These are phyloP conservation scores for Penicillium canescens DNA, from an alignment of 495 filamentous ascomycete genomes.

Conservation along the genomic window DNA sequence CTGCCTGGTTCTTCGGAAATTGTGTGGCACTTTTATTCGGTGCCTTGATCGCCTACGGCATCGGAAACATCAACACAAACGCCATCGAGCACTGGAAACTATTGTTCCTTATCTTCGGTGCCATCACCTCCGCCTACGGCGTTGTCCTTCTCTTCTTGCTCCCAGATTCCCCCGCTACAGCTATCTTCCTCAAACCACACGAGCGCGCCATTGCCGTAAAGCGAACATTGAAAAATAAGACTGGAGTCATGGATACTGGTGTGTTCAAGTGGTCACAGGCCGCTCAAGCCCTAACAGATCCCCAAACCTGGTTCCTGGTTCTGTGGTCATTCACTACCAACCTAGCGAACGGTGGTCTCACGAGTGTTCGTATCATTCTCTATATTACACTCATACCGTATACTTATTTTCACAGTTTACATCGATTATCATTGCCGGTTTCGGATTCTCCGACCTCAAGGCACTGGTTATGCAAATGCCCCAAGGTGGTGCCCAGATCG, in stretches of 20 bases:
- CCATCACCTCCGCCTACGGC: slow-evolving; percentile 54
- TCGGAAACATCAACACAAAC: slow-evolving; percentile 48
- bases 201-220: slow-evolving; percentile 45
- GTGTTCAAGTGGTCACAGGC: slow-evolving; percentile 41
- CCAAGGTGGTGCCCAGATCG: slow-evolving; percentile 37
- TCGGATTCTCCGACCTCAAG: slow-evolving; percentile 38
- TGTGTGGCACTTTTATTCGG: slow-evolving; percentile 62
- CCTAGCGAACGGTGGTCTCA: slow-evolving; percentile 31
- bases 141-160: slow-evolving; percentile 49
- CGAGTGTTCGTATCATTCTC: slow-evolving; percentile 14
- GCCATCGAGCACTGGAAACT: slow-evolving; percentile 39
- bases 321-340: slow-evolving; percentile 30
- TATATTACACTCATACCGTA: neutral
- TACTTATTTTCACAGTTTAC: slow-evolving; percentile 32
- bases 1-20: slow-evolving; percentile 60
- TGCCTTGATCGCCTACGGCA: slow-evolving; percentile 55
- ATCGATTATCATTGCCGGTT: slow-evolving; percentile 40
- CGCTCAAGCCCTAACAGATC: slow-evolving; percentile 29
- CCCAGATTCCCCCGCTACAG: slow-evolving; percentile 54
- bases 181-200: slow-evolving; percentile 51
- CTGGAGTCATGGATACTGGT: slow-evolving; percentile 44
- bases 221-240: slow-evolving; percentile 51
- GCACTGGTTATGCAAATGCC: slow-evolving; percentile 43
- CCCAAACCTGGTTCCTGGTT: slow-evolving; percentile 33
- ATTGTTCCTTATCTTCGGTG: slow-evolving; percentile 61